Conservation (phyloP, 2,329 filamentous ascomycete species). For the Colletotrichum liriopes region DNA sequence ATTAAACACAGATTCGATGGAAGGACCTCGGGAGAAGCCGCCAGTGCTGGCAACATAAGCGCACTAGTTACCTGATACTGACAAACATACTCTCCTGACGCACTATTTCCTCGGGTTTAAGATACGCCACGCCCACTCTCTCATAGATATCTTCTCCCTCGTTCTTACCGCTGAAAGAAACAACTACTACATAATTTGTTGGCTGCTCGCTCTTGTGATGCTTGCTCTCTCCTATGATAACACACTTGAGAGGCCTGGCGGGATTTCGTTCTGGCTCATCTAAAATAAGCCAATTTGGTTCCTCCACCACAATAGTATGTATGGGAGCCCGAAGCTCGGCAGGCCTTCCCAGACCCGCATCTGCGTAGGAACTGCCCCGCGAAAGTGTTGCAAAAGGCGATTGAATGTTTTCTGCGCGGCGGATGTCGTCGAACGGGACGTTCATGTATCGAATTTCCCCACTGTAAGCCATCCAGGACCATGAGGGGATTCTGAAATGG, state of each 20-base stretch:
- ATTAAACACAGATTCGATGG: too few species aligned
- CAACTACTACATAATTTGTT: neutral
- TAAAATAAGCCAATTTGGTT: slow-evolving; percentile 2
- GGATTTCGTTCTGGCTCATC: slow-evolving; percentile 1
- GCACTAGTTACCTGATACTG: neutral
- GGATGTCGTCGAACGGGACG: slow-evolving; percentile 43
- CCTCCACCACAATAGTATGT: neutral
- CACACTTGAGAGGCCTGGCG: neutral
- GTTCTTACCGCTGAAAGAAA: neutral
- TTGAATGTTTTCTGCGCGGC: neutral
- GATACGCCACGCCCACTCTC: neutral
- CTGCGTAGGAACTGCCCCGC: neutral
- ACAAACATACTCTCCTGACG: neutral
- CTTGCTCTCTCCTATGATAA: neutral
- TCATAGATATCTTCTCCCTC: neutral
- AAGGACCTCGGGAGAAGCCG: neutral
- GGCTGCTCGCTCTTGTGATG: neutral
- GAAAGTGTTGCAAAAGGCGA: neutral
- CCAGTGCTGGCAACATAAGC: neutral
- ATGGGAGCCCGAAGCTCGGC: neutral
- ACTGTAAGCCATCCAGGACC: slow-evolving; percentile 56
- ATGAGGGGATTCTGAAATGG: slow-evolving; percentile 44
- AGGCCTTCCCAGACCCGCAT: neutral
- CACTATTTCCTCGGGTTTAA: neutral
- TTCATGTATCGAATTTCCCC: slow-evolving; percentile 50